Conservation (phyloP, 345 rosid species). For the Eucalyptus cladocalyx region DNA sequence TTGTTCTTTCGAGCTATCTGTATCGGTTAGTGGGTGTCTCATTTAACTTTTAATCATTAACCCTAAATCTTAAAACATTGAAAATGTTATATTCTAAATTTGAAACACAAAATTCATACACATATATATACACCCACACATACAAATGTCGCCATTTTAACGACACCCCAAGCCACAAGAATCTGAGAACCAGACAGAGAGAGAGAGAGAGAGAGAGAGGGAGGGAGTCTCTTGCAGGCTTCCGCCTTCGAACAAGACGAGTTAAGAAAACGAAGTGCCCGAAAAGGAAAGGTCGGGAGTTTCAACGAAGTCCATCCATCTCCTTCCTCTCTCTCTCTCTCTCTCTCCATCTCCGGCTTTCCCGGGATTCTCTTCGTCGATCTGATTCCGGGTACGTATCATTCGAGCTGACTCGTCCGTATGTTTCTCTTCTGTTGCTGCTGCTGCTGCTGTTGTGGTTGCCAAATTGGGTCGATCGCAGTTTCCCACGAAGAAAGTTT, state of each 20-base stretch:
- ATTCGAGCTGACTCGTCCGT: neutral
- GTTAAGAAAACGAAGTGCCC: neutral
- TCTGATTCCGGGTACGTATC: neutral
- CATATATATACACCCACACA: neutral
- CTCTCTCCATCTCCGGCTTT: neutral
- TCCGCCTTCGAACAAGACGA: neutral
- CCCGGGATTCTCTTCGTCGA: neutral
- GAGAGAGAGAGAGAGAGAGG: neutral
- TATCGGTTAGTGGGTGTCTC: fast-evolving
- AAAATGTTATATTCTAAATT: neutral
- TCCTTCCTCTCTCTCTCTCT: neutral
- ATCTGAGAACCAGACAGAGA: neutral
- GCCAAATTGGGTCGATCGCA: neutral
- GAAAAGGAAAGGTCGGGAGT: neutral
- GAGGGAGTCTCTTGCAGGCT: neutral
- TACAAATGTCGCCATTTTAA: neutral
- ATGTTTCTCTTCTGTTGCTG: neutral
- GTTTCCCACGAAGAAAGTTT: neutral
- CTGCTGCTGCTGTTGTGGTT: neutral
- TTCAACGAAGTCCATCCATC: neutral
- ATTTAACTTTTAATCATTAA: neutral
- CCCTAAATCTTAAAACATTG: neutral
- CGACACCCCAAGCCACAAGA: neutral
- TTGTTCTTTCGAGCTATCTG: neutral
- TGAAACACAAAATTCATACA: neutral